Evolutionary conservation across 805 yeast species (phyloP), one percentile per base, ranked within the genome.

Genomic region (Zygosaccharomyces pseudorouxii): DNA sequence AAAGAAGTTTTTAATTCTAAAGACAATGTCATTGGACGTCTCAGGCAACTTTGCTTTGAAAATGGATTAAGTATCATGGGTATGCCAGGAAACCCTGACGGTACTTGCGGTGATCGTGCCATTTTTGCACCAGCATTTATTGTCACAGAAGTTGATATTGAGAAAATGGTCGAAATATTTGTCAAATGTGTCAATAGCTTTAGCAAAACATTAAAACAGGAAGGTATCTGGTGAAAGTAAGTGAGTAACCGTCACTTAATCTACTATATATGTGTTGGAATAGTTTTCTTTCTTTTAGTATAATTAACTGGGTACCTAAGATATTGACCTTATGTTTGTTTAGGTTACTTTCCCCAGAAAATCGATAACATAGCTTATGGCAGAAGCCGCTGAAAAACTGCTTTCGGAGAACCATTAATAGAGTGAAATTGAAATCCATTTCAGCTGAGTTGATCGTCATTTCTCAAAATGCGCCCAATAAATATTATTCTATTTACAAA

Each of bases 21-120:
- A 12, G 51, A 67, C 38, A 64, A 65, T 38, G 63, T 74, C 37
- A 76, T 72, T 29, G 64, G 66, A 43, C 59, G 63, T 38, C 55
- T 71, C 42, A 59, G 65, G 54, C 55, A 57, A 27, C 51, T 60
- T 36, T 67, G 73, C 47, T 71, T 69, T 48, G 70, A 70, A 12
- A 76, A 72, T 48, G 81, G 81, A 10, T 64, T 77, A 54, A 65
- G 68, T 28, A 60, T 72, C 30, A 73, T 78, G 79, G 80, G 77
- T 31, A 57, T 68, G 50, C 69, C 69, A 29, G 80, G 80, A 37
- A 70, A 74, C 28, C 55, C 67, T 45, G 73, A 69, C 42, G 80
- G 80, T 39, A 68, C 74, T 28, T 71, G 68, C 44, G 74, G 72
- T 20, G 49, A 54, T 25, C 49, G 36, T 23, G 63, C 72, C 30